These are phyloP conservation scores for Metschnikowia hibisci DNA, from an alignment of 805 yeast genomes.

Conservation along the genomic window DNA sequence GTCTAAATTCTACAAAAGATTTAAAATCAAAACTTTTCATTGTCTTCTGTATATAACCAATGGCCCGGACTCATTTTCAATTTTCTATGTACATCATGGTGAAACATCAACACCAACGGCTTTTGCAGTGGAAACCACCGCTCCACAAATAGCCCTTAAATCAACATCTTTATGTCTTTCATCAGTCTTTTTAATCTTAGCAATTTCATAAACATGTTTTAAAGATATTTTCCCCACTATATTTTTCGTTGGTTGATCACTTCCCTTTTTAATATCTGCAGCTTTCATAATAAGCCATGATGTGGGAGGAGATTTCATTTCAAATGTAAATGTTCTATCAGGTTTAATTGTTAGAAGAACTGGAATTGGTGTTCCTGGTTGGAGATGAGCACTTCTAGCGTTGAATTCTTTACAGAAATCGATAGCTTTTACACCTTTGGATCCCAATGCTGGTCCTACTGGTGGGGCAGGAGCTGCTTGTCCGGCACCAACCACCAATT, in stretches of 20 bases:
- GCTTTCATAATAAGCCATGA: constrained; percentile 81
- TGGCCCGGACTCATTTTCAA: too few relatives aligned
- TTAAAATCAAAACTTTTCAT: too few relatives aligned
- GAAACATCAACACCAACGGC: constrained; percentile 84
- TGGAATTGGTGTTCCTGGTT: constrained; percentile 88
- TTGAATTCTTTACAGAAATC: constrained; percentile 98
- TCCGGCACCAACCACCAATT: constrained; percentile 93
- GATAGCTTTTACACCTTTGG: constrained; percentile 97
- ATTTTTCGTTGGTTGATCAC: constrained; percentile 56
- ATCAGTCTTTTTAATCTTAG: constrained; percentile 88
- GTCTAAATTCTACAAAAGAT: too few relatives aligned
- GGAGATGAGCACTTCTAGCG: constrained; percentile 87
- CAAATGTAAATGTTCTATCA: constrained; percentile 86
- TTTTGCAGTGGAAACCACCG: constrained; percentile 83
- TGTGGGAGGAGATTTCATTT: constrained; percentile 87
- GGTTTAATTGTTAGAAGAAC: constrained; percentile 81
- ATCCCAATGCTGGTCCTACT: constrained; percentile 97
- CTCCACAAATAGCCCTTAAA: constrained; percentile 72
- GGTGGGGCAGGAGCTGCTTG: constrained; percentile 99
- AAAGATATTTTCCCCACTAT: constrained; percentile 63
- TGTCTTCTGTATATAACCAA: too few relatives aligned
- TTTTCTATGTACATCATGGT: constrained; percentile 35
- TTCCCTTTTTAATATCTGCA: constrained; percentile 76
- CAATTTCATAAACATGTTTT: constrained; percentile 92
- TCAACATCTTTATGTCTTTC: constrained; percentile 68